Evolutionary conservation across 192 early-diverging fungal genomes (phyloP).

Genomic region (Podila horticola): DNA sequence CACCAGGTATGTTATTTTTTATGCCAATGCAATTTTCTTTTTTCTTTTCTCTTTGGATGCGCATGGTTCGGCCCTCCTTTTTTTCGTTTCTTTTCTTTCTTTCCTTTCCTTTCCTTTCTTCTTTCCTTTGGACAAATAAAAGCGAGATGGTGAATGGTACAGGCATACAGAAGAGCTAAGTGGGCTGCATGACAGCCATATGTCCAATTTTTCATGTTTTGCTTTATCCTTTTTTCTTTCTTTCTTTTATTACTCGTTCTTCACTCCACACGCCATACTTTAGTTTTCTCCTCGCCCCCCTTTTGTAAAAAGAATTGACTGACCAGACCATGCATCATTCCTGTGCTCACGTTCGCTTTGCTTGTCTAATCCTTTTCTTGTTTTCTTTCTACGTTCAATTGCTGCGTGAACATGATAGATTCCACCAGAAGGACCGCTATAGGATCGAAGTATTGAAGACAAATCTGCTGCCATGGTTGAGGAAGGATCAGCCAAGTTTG

Average conservation of each 20-base stretch:
- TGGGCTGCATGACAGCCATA: too few relatives aligned
- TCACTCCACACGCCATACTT: background rate
- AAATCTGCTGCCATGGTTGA: constrained; percentile 48
- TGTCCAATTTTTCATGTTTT: background rate
- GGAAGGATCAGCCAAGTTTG: constrained; percentile 40
- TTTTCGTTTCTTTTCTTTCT: too few relatives aligned
- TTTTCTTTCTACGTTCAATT: background rate
- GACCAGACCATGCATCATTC: background rate
- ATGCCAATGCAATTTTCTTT: background rate
- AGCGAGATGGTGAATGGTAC: too few relatives aligned
- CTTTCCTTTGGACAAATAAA: too few relatives aligned
- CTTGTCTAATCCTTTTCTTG: background rate
- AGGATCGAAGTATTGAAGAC: constrained; percentile 52
- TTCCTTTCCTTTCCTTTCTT: background rate
- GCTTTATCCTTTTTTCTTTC: background rate
- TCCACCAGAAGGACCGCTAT: constrained; percentile 54
- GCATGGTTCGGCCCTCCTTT: background rate
- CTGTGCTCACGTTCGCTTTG: too few relatives aligned
- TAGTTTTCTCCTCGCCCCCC: too few relatives aligned
- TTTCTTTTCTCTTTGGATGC: background rate
- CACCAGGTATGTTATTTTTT: constrained; percentile 19
- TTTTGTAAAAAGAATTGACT: too few relatives aligned
- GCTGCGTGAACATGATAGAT: constrained; percentile 17
- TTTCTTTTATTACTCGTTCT: background rate
- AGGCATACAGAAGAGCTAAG: too few relatives aligned